These are phyloP conservation scores for Alternaria gaisen DNA, from an alignment of 2,329 filamentous ascomycete genomes.

Conservation along the genomic window DNA sequence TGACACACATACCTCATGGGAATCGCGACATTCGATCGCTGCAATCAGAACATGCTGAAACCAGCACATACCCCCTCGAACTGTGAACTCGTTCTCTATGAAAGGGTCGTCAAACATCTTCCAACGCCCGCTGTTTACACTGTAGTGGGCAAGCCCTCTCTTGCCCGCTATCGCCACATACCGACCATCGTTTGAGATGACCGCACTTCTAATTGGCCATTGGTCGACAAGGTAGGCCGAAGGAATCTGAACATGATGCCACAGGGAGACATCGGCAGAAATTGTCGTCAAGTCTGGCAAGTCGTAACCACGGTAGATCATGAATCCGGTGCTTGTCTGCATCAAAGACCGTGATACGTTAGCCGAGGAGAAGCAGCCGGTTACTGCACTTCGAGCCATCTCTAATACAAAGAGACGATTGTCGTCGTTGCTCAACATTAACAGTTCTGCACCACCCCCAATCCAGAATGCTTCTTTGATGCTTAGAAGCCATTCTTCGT, in stretches of 20 bases:
- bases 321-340: slow-evolving; percentile 85
- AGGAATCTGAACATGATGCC: slow-evolving; percentile 91
- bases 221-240: slow-evolving; percentile 85
- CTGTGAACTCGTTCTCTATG: slow-evolving; percentile 88
- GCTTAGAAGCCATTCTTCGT: slow-evolving; percentile 85
- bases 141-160: slow-evolving; percentile 93
- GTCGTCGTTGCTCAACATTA: slow-evolving; percentile 75
- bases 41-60: slow-evolving; percentile 94
- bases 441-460: slow-evolving; percentile 84
- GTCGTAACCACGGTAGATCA: slow-evolving; percentile 94
- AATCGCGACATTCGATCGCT: slow-evolving; percentile 84
- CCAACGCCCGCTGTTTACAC: slow-evolving; percentile 92
- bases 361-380: slow-evolving; percentile 88
- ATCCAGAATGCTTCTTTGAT: slow-evolving; percentile 84
- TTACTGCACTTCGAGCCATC: slow-evolving; percentile 92
- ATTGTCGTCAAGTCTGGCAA: slow-evolving; percentile 89
- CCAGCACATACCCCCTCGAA: slow-evolving; percentile 98
- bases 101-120: slow-evolving; percentile 86
- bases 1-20: slow-evolving; percentile 69
- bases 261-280: slow-evolving; percentile 90
- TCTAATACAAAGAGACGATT: slow-evolving; percentile 87
- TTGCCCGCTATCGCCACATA: slow-evolving; percentile 97
- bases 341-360: slow-evolving; percentile 90
- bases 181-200: slow-evolving; percentile 89
- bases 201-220: slow-evolving; percentile 89